Base-by-base conservation (phyloP, 2,329 filamentous ascomycete species). In the Pseudopithomyces chartarum region DNA sequence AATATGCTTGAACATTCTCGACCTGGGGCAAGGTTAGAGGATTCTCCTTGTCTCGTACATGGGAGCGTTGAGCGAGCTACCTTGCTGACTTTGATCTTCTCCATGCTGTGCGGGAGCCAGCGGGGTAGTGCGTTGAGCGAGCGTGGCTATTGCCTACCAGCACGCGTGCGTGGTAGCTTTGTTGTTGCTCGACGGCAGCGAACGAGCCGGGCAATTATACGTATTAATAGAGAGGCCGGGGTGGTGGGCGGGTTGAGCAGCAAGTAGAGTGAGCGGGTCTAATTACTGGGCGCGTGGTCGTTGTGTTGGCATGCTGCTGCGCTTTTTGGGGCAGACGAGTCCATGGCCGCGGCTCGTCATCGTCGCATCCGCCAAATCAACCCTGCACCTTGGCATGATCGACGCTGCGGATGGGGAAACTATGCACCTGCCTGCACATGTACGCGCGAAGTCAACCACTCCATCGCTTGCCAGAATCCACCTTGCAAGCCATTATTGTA, bases 1-100 rank as follows among this genome's bases (percentile, higher is more conserved):
- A 81, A 66, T 83, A 80, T 55, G 87, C 79, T 63, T 81, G 84
- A 67, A 88, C 85, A 75, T 87, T 80, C 59, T 90, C 84, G 66
- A 87, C 82, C 84, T 84, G 26, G 52, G 26, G 17, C 38, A n/a
- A n/a, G 45, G 52, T 68, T 49, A 68, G 61, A 57, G 32, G 46
- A 22, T n/a, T n/a, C n/a, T n/a, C n/a, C n/a, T n/a, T 17, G 33
- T 38, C 6, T 33, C 26, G 15, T 19, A 20, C 33, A 23, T 44
- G 47, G 22, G 15, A 20, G 10, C 29, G 32, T 47, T 36, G 42
- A 42, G 42, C 36, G 20, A 44, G 71, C 55, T 58, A 78, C 80
- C 74, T 80, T 81, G 62, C 76, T 74, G 57, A 80, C 76, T 62
- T 74, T 76, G 61, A 81, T 78, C 66, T 76, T 80, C 64, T 82